These are phyloP conservation scores for Chloropicon primus DNA, from an alignment of 139 green algal species.

Conservation along the genomic window DNA sequence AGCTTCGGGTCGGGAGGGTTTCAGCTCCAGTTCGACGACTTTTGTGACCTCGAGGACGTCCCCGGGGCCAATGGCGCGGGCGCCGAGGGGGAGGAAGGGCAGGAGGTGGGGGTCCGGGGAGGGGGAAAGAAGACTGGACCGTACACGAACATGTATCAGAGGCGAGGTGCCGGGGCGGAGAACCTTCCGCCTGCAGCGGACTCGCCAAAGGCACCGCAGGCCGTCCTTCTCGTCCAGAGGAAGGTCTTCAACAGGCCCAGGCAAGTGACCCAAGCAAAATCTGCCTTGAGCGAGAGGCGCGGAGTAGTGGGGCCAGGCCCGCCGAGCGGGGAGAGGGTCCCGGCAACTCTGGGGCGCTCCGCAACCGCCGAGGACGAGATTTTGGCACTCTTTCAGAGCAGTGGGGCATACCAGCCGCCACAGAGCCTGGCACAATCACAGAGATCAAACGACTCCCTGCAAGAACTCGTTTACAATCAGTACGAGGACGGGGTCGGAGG, in stretches of 20 bases:
- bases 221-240: not conserved
- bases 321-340: no score
- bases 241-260: not conserved
- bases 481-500: no score
- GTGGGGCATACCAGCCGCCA: not conserved
- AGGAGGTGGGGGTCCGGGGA: not conserved
- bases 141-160: not conserved
- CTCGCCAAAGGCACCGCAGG: not conserved
- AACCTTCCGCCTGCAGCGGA: no score
- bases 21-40: not conserved
- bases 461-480: not conserved
- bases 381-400: not conserved
- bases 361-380: not conserved
- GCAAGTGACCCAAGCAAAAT: no score
- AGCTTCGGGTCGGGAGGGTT: not conserved
- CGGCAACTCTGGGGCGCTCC: not conserved
- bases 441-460: not conserved
- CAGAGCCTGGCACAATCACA: not conserved
- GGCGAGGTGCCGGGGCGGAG: not conserved
- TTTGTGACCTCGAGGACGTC: not conserved
- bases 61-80: not conserved
- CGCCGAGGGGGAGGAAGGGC: no score
- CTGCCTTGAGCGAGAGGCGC: no score
- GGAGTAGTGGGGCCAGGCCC: no score
- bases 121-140: not conserved